Evolutionary conservation across 2,329 filamentous ascomycete species (phyloP).

Genomic region (Penicillium sp.): DNA sequence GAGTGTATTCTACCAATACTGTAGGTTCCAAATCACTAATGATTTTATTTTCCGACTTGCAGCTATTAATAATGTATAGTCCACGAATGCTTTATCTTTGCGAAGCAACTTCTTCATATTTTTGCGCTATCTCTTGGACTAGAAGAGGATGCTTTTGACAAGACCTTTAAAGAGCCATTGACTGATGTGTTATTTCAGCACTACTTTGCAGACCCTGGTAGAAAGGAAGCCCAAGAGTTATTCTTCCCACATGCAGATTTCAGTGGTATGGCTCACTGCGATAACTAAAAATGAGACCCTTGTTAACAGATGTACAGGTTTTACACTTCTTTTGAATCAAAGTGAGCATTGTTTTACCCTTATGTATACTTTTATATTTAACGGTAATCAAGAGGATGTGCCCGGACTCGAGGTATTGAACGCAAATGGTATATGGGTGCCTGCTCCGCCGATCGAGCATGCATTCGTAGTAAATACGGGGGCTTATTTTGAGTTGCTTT

Average conservation of each 20-base stretch:
- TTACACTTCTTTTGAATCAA: background rate
- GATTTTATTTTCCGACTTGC: background rate
- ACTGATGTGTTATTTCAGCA: background rate
- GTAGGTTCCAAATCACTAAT: background rate
- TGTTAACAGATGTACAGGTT: background rate
- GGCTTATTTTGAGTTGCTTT: background rate
- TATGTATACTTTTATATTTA: background rate
- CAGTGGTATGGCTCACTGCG: background rate
- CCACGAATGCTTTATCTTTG: background rate
- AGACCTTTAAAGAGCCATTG: background rate
- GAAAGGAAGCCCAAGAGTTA: background rate
- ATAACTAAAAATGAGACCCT: background rate
- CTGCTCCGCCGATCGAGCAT: background rate
- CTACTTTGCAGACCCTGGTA: background rate
- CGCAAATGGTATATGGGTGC: background rate
- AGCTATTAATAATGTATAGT: background rate
- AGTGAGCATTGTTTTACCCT: background rate
- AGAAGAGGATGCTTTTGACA: background rate
- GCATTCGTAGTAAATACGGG: background rate
- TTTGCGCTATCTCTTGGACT: background rate
- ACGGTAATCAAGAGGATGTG: background rate
- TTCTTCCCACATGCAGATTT: background rate
- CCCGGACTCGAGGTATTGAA: background rate
- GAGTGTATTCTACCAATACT: background rate
- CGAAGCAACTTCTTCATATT: background rate